A percentile compares a stretch with the other conserved stretches of the same genome.
phyloP scores from a whole-genome alignment of 495 filamentous ascomycete genomes.

The Penicillium argentinense region DNA sequence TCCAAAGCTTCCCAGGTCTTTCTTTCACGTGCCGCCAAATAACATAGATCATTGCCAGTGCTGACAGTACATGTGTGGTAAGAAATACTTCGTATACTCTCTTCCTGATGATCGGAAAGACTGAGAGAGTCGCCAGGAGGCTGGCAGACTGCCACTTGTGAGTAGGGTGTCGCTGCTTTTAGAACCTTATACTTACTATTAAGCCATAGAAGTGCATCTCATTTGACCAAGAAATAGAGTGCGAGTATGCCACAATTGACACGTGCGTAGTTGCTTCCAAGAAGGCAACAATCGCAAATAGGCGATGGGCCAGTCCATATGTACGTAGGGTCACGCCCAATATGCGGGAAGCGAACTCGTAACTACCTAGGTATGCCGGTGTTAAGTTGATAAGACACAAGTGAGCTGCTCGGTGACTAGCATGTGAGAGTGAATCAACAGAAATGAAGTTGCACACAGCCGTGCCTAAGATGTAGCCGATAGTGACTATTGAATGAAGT shows the following conservation, averaged over 20 bases:
- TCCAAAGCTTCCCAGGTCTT: background rate
- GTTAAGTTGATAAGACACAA: conserved; percentile 15
- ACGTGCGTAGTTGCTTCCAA: conserved; percentile 15
- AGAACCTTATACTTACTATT: conserved; percentile 15
- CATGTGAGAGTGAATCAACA: conserved; percentile 2
- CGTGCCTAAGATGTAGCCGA: conserved; percentile 8
- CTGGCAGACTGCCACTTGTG: conserved; percentile 2
- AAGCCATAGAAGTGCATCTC: conserved; percentile 14
- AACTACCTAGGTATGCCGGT: conserved; percentile 13
- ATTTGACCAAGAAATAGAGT: conserved; percentile 4
- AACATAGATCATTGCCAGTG: conserved; percentile 8
- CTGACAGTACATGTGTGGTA: conserved; percentile 17
- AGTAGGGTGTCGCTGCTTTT: too few relatives aligned
- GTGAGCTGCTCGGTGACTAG: conserved; percentile 4
- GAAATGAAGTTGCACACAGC: conserved; percentile 10
- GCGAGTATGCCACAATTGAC: conserved; percentile 6
- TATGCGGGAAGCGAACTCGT: conserved; percentile 16
- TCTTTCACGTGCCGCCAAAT: conserved; percentile 11
- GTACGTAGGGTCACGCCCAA: conserved; percentile 25
- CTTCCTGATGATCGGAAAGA: conserved; percentile 16
- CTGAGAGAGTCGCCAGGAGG: conserved; percentile 15
- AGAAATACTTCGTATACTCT: conserved; percentile 24
- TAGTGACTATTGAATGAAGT: conserved; percentile 1
- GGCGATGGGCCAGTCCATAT: conserved; percentile 22
- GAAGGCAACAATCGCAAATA: conserved; percentile 19